Percentiles rank a stretch among this genome's conserved stretches.
Conservation (phyloP, 2,329 filamentous ascomycete genomes). For the Allantophomopsis lycopodina region DNA sequence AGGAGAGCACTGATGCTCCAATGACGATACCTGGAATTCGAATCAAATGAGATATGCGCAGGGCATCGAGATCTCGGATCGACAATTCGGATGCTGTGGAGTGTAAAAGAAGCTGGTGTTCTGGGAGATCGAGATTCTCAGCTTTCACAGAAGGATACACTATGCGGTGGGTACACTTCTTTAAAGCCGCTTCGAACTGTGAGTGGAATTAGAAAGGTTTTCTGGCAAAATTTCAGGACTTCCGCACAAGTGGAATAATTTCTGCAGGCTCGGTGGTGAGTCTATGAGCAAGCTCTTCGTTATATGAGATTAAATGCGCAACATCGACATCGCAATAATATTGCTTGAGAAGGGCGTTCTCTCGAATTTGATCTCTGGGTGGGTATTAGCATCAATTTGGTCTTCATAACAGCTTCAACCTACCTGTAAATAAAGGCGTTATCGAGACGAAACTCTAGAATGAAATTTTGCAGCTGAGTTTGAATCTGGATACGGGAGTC, state of each 20-base stretch:
- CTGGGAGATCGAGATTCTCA: constrained; percentile 56
- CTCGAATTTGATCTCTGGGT: constrained; percentile 76
- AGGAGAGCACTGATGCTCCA: constrained; percentile 89
- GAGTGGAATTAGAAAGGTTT: constrained; percentile 3
- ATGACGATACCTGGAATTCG: constrained; percentile 96
- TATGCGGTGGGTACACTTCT: constrained; percentile 84
- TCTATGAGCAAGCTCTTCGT: constrained; percentile 85
- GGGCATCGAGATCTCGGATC: constrained; percentile 86
- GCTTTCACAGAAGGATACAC: constrained; percentile 64
- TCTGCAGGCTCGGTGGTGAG: constrained; percentile 83
- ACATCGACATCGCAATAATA: constrained; percentile 96
- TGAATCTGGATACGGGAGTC: constrained; percentile 63
- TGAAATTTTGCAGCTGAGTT: constrained; percentile 73
- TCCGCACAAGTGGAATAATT: constrained; percentile 75
- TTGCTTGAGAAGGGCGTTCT: constrained; percentile 87
- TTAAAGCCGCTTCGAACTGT: constrained; percentile 83
- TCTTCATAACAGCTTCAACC: constrained; percentile 7
- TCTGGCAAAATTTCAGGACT: neutral
- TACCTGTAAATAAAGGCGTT: constrained; percentile 92
- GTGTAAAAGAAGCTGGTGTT: constrained; percentile 90
- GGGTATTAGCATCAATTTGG: constrained; percentile 15
- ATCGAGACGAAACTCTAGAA: constrained; percentile 86
- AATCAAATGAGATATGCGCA: constrained; percentile 87
- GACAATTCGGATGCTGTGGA: constrained; percentile 83
- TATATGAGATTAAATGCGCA: constrained; percentile 88